Conservation (phyloP, 768 basidiomycete species). For the Suillus luteus region DNA sequence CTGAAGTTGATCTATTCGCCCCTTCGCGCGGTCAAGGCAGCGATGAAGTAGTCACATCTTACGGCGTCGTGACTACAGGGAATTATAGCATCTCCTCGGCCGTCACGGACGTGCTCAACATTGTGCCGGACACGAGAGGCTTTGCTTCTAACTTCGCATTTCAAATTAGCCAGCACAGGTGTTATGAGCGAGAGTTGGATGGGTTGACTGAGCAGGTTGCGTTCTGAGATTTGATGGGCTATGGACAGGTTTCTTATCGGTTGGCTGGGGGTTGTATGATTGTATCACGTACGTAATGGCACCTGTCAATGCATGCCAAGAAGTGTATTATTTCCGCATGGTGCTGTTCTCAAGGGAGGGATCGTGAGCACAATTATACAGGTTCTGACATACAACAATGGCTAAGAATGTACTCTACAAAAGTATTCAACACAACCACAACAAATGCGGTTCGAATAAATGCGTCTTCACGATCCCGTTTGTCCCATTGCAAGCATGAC, state of each 20-base stretch:
- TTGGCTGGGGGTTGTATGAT: constrained; percentile 1
- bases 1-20: constrained; percentile 45
- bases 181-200: constrained; percentile 61
- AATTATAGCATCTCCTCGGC: constrained; percentile 45
- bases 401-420: neutral
- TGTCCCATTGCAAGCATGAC: constrained; percentile 42
- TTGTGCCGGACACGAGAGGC: constrained; percentile 48
- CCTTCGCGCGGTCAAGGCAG: constrained; percentile 25
- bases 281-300: neutral
- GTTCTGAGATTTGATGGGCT: constrained; percentile 29
- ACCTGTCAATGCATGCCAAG: neutral
- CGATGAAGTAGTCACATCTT: constrained; percentile 51
- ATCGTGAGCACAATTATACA: neutral
- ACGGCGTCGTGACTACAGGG: constrained; percentile 65
- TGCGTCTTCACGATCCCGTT: constrained; percentile 5
- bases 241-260: neutral
- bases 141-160: constrained; percentile 61
- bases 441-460: neutral
- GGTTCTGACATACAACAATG: neutral
- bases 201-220: constrained; percentile 57
- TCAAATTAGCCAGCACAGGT: constrained; percentile 67
- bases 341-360: neutral
- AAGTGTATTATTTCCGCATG: neutral
- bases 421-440: neutral
- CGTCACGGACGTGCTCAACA: constrained; percentile 41